A percentile compares a stretch with the other conserved stretches of the same genome.
phyloP scores from a whole-genome alignment of 495 filamentous ascomycete species.

The Venustampulla echinocandica region DNA sequence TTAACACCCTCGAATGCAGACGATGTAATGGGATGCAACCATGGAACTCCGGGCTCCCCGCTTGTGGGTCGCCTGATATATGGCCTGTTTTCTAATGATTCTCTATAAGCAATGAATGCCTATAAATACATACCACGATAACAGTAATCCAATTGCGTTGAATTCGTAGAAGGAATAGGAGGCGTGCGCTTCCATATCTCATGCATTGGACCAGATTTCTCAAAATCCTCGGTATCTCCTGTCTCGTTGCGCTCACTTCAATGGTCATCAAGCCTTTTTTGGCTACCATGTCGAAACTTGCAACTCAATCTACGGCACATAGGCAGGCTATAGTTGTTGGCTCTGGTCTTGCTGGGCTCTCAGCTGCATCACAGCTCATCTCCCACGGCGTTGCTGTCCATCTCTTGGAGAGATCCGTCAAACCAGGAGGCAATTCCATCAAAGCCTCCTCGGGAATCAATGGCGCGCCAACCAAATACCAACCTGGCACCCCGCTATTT shows the following conservation, averaged over 20 bases:
- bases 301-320: neutral
- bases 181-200: too few species aligned
- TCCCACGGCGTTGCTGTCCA: slow-evolving; percentile 34
- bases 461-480: slow-evolving; percentile 45
- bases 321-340: slow-evolving; percentile 39
- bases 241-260: neutral
- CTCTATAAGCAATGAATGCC: neutral
- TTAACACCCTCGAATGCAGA: too few species aligned
- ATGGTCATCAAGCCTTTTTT: neutral
- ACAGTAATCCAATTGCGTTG: too few species aligned
- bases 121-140: too few species aligned
- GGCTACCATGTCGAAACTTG: neutral
- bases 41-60: too few species aligned
- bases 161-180: too few species aligned
- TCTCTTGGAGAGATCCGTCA: slow-evolving; percentile 44
- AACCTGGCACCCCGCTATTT: slow-evolving; percentile 22
- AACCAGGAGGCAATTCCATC: slow-evolving; percentile 54
- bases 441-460: slow-evolving; percentile 58
- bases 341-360: slow-evolving; percentile 43
- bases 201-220: neutral
- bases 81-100: neutral
- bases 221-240: neutral
- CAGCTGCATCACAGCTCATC: slow-evolving; percentile 40
- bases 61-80: neutral
- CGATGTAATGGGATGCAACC: too few species aligned